Evolutionary conservation across 2,329 filamentous ascomycete genomes (phyloP).

Genomic region (Penicillium sp.): DNA sequence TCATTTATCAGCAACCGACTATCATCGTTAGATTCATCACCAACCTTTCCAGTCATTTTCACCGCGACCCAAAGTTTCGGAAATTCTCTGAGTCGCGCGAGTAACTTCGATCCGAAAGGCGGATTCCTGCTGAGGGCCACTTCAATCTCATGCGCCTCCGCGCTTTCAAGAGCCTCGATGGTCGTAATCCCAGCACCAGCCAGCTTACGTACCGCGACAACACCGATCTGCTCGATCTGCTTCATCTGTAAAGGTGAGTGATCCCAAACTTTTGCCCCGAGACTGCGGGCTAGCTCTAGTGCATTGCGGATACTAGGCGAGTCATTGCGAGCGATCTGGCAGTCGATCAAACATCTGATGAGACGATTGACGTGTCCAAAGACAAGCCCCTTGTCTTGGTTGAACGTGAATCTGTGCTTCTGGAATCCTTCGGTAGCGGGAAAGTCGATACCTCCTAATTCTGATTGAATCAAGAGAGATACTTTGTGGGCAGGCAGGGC

Average conservation of each 20-base stretch:
- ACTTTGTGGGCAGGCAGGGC: slow-evolving; percentile 71
- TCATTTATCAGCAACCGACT: slow-evolving; percentile 14
- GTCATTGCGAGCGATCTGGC: slow-evolving; percentile 65
- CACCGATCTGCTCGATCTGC: slow-evolving; percentile 78
- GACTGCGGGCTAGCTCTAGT: slow-evolving; percentile 74
- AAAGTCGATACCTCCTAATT: slow-evolving; percentile 68
- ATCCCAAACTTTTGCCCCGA: slow-evolving; percentile 80
- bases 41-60: slow-evolving; percentile 52
- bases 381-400: slow-evolving; percentile 63
- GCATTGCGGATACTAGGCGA: slow-evolving; percentile 67
- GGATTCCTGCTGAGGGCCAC: slow-evolving; percentile 75
- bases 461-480: slow-evolving; percentile 74
- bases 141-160: slow-evolving; percentile 74
- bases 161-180: slow-evolving; percentile 68
- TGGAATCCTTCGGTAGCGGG: slow-evolving; percentile 60
- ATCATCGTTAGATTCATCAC: slow-evolving; percentile 30
- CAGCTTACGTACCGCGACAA: slow-evolving; percentile 73
- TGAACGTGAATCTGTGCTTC: slow-evolving; percentile 59
- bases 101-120: slow-evolving; percentile 74
- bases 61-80: slow-evolving; percentile 65
- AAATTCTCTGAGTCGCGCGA: slow-evolving; percentile 68
- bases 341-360: slow-evolving; percentile 75
- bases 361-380: slow-evolving; percentile 71
- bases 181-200: slow-evolving; percentile 69
- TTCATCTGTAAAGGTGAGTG: slow-evolving; percentile 76